These are phyloP conservation scores for Exophiala viscosa DNA, from an alignment of 2,329 filamentous ascomycete species.

Conservation along the genomic window DNA sequence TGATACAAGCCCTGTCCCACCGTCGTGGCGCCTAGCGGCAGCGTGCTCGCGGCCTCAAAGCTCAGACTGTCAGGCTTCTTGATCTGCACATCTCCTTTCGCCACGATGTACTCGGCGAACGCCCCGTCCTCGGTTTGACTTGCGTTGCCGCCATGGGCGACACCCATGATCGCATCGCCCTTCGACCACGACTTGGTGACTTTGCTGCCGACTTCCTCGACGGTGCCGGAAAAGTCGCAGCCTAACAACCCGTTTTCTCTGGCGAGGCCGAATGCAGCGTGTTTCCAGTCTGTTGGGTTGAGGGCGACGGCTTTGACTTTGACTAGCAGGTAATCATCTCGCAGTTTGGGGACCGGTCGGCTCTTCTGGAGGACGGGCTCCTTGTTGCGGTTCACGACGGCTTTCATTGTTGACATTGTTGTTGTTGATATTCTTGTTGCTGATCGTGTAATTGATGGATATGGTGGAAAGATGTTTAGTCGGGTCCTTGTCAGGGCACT, in stretches of 20 bases:
- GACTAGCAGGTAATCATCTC: conserved; percentile 44
- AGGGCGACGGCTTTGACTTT: conserved; percentile 20
- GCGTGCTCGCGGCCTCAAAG: conserved; percentile 33
- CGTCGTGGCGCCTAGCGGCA: conserved; percentile 32
- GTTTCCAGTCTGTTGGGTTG: conserved; percentile 58
- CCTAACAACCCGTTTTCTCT: conserved; percentile 39
- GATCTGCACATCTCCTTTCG: conserved; percentile 31
- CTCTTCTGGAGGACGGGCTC: conserved; percentile 31
- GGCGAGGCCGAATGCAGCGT: conserved; percentile 33
- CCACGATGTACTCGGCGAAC: conserved; percentile 37
- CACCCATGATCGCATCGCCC: conserved; percentile 39
- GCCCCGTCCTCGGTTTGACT: conserved; percentile 32
- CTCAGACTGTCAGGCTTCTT: conserved; percentile 33
- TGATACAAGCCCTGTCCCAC: conserved; percentile 24
- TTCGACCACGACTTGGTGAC: conserved; percentile 27
- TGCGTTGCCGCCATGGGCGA: conserved; percentile 34
- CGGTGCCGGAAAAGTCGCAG: conserved; percentile 35
- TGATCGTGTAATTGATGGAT: too few species aligned
- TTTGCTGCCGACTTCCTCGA: conserved; percentile 27
- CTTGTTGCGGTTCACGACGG: conserved; percentile 20
- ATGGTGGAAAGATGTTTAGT: background rate
- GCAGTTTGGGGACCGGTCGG: conserved; percentile 22
- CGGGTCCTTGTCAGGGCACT: too few species aligned
- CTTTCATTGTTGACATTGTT: conserved; percentile 18
- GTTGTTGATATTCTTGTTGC: too few species aligned